Evolutionary conservation across 495 filamentous ascomycete species (phyloP), one percentile per base, ranked within the genome.

Genomic region (Parachaetomium inaequale): DNA sequence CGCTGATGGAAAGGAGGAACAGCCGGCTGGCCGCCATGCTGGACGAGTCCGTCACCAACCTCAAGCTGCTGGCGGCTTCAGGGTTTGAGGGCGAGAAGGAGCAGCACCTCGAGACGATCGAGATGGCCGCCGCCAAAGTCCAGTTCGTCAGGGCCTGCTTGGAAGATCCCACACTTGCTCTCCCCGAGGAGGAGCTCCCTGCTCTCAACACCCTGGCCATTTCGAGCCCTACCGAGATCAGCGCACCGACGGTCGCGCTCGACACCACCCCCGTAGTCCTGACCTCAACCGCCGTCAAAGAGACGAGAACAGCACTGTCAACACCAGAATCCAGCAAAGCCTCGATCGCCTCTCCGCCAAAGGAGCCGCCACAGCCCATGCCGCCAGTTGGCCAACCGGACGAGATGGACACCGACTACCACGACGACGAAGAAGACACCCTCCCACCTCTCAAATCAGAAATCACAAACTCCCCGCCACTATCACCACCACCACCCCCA

Each of bases 61-160:
- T 98, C 3, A 84, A 82, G 76, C 76, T 76, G 28, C 56, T 81
- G 77, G 63, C 72, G 64, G 57, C 75, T 64, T 68, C 68, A 0
- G 68, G 68, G 8, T 63, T 74, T 14, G 66, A 81, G 68, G 55
- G 74, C 64, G 63, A 76, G 12, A 75, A 75, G 28, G 66, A 60
- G 31, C 68, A 74, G 50, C 46, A 62, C 10, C 55, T 74, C 21
- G 80, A 87, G 54, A 73, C 76, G 8, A 76, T 91, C 17, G 85
- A 88, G 66, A 55, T 88, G 17, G 85, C 87, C 4, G 83, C 92
- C 51, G 83, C 86, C 15, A 89, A 85, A 70, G 78, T 92, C 2
- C 88, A 93, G 67, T 87, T 88, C 56, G 88, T 94, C 34, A 91
- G 91, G 68, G 81, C 85, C 11, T 90, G 88, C 61, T 77, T 96